These are phyloP conservation scores for Linum lewisii DNA, from an alignment of 345 rosid genomes.

Conservation along the genomic window DNA sequence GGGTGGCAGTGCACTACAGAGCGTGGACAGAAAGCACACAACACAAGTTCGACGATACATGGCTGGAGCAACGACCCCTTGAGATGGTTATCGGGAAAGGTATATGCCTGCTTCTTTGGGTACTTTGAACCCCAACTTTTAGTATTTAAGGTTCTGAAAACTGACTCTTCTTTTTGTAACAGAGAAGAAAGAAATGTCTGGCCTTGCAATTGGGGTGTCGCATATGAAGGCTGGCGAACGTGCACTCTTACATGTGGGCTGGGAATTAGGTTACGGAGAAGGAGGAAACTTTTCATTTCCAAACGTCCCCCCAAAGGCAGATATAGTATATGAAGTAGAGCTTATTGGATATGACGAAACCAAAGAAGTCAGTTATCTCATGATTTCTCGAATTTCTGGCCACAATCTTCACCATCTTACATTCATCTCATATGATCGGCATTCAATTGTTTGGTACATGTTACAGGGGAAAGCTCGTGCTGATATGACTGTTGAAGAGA, in stretches of 20 bases:
- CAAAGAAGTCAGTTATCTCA: constrained; percentile 57
- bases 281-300: constrained; percentile 97
- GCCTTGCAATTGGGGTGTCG: constrained; percentile 79
- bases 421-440: neutral
- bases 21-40: constrained; percentile 71
- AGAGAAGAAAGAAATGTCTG: constrained; percentile 89
- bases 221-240: constrained; percentile 91
- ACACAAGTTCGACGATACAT: constrained; percentile 88
- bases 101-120: constrained; percentile 14
- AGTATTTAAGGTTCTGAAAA: neutral
- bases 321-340: constrained; percentile 78
- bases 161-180: constrained; percentile 13
- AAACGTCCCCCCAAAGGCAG: constrained; percentile 84
- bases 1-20: constrained; percentile 62
- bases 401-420: neutral
- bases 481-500: constrained; percentile 98
- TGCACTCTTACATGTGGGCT: constrained; percentile 65
- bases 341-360: constrained; percentile 96
- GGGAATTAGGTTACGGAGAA: constrained; percentile 92
- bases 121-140: neutral
- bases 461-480: constrained; percentile 78
- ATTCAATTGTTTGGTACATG: constrained; percentile 7
- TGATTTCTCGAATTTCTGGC: neutral
- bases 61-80: constrained; percentile 83
- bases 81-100: constrained; percentile 86